phyloP scores from a whole-genome alignment of 2,329 filamentous ascomycete genomes.

The Cladobotryum protrusum region DNA sequence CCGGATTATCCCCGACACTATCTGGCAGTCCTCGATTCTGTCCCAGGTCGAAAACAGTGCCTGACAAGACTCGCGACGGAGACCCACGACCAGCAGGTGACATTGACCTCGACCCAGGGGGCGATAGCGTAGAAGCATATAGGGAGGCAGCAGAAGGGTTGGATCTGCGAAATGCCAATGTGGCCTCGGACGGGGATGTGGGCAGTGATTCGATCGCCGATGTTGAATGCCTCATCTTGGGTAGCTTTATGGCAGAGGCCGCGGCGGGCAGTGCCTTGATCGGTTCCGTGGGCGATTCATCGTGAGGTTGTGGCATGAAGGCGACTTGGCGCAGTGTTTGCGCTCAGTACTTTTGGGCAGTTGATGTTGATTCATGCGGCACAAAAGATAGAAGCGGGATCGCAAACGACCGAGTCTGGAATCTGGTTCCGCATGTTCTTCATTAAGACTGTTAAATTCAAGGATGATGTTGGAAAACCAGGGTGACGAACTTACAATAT shows the following conservation, averaged over 20 bases:
- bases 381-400: conserved; percentile 11
- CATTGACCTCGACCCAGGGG: conserved; percentile 59
- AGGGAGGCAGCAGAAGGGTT: conserved; percentile 55
- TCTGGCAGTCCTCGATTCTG: conserved; percentile 40
- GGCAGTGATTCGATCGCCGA: conserved; percentile 42
- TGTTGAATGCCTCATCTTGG: conserved; percentile 56
- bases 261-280: conserved; percentile 64
- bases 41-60: conserved; percentile 51
- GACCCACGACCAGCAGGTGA: conserved; percentile 59
- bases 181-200: conserved; percentile 46
- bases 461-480: conserved; percentile 1
- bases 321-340: conserved; percentile 21
- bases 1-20: conserved; percentile 38
- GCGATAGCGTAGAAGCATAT: conserved; percentile 61
- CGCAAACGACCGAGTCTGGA: conserved; percentile 16
- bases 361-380: conserved; percentile 14
- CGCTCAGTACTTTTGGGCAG: conserved; percentile 10
- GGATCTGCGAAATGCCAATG: conserved; percentile 46
- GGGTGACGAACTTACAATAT: background rate
- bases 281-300: conserved; percentile 57
- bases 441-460: conserved; percentile 4
- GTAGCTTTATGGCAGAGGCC: conserved; percentile 51
- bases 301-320: conserved; percentile 66
- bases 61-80: conserved; percentile 49
- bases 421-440: conserved; percentile 25